These are phyloP conservation scores for Plectosphaerella plurivora DNA, from an alignment of 2,329 filamentous ascomycete genomes.

Conservation along the genomic window DNA sequence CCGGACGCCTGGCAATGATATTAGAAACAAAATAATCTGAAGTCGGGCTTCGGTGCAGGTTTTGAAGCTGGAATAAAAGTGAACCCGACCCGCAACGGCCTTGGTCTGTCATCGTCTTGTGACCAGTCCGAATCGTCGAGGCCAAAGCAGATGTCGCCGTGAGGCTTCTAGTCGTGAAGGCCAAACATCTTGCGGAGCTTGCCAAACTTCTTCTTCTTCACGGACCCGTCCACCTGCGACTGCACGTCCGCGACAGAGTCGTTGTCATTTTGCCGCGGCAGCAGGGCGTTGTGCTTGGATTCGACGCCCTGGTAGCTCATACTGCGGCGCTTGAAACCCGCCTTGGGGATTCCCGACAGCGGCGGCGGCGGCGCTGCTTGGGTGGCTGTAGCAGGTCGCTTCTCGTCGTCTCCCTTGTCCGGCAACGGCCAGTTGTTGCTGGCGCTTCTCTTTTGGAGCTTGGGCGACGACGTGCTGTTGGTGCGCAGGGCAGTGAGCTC, in stretches of 20 bases:
- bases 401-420: slow-evolving; percentile 23
- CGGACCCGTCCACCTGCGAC: slow-evolving; percentile 9
- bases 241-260: slow-evolving; percentile 4
- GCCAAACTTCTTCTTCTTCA: slow-evolving; percentile 57
- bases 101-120: neutral
- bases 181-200: slow-evolving; percentile 61
- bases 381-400: slow-evolving; percentile 29
- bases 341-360: slow-evolving; percentile 9
- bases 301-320: slow-evolving; percentile 25
- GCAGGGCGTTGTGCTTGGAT: slow-evolving; percentile 9
- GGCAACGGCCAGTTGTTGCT: slow-evolving; percentile 45
- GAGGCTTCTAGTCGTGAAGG: slow-evolving; percentile 34
- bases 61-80: neutral
- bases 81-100: neutral
- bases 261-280: slow-evolving; percentile 1
- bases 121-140: neutral
- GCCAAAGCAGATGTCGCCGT: neutral
- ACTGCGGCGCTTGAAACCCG: slow-evolving; percentile 29
- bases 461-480: slow-evolving; percentile 18
- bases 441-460: slow-evolving; percentile 10
- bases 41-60: neutral
- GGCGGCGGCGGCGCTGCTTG: slow-evolving; percentile 14
- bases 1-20: neutral
- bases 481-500: slow-evolving; percentile 45
- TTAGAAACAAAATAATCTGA: neutral